These are phyloP conservation scores for Hamamelis virginiana DNA, from an alignment of 164 flowering plant genomes.

Conservation along the genomic window DNA sequence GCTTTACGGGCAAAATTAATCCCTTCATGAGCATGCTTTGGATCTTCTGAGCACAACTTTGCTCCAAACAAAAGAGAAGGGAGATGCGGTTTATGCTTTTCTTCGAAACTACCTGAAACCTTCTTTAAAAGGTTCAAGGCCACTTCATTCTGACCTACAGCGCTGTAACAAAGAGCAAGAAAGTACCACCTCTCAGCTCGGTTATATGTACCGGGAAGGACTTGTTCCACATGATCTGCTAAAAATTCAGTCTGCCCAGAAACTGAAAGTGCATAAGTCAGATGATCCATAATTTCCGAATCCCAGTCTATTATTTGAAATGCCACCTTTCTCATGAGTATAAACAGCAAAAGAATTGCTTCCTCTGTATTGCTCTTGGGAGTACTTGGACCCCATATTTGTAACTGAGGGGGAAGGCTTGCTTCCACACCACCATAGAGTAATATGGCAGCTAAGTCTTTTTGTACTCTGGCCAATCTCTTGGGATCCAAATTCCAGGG, in stretches of 20 bases:
- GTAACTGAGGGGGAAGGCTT: conserved; percentile 50
- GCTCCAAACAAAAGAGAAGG: conserved; percentile 77
- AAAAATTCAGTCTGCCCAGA: conserved; percentile 59
- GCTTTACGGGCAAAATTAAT: conserved; percentile 59
- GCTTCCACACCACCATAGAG: conserved; percentile 82
- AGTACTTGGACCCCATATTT: conserved; percentile 37
- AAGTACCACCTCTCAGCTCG: conserved; percentile 84
- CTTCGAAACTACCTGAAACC: conserved; percentile 54
- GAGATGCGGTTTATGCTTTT: conserved; percentile 46
- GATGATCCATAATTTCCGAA: conserved; percentile 76
- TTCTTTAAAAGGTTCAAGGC: conserved; percentile 77
- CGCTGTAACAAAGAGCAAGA: conserved; percentile 89
- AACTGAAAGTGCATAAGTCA: conserved; percentile 70
- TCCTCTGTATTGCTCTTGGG: conserved; percentile 66
- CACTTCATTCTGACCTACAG: conserved; percentile 65
- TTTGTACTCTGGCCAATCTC: conserved; percentile 65
- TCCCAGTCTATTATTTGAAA: conserved; percentile 72
- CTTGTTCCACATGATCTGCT: conserved; percentile 77
- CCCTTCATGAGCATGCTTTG: conserved; percentile 60
- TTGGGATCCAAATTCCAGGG: conserved; percentile 83
- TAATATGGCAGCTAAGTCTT: conserved; percentile 62
- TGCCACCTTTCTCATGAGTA: conserved; percentile 65
- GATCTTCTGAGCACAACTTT: conserved; percentile 60
- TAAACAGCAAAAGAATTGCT: conserved; percentile 73
- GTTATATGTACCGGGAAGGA: conserved; percentile 64